Percentiles rank a stretch among this genome's conserved stretches.
phyloP scores from a whole-genome alignment of 768 basidiomycete species.

The Pleurotus djamor region DNA sequence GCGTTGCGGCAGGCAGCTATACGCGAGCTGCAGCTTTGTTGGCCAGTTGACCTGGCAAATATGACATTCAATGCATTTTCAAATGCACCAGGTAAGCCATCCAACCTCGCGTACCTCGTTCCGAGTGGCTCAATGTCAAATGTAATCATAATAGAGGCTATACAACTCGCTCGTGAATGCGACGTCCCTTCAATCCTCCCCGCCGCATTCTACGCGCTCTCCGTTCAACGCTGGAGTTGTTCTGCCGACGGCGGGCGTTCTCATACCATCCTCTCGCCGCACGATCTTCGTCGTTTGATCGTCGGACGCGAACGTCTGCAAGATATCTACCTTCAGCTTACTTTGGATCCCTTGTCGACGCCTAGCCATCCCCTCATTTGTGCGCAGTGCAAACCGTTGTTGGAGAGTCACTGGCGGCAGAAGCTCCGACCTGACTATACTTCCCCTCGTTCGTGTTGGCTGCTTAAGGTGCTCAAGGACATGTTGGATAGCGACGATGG shows the following conservation, averaged over 20 bases:
- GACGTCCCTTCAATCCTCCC: slow-evolving; percentile 32
- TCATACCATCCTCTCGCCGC: slow-evolving; percentile 22
- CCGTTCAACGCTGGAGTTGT: slow-evolving; percentile 23
- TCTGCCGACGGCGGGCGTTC: slow-evolving; percentile 24
- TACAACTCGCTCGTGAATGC: slow-evolving; percentile 29
- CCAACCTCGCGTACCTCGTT: no score
- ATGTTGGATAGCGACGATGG: neutral
- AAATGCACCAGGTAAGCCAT: slow-evolving; percentile 25
- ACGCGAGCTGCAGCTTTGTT: slow-evolving; percentile 18
- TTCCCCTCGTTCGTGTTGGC: slow-evolving; percentile 1
- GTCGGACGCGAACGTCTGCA: slow-evolving; percentile 27
- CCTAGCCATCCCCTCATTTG: neutral
- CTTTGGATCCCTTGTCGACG: slow-evolving; percentile 9
- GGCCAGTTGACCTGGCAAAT: slow-evolving; percentile 22
- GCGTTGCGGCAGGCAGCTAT: slow-evolving; percentile 22
- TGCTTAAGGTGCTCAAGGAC: neutral
- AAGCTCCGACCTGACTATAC: neutral
- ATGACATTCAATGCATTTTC: slow-evolving; percentile 24
- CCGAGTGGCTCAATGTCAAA: no score
- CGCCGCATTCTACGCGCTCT: slow-evolving; percentile 36
- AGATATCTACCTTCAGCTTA: slow-evolving; percentile 14
- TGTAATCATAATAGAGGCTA: slow-evolving; percentile 21
- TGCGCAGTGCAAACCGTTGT: neutral
- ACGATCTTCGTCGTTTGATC: slow-evolving; percentile 25
- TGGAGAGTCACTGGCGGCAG: neutral